phyloP scores from a whole-genome alignment of 345 rosid genomes.

The Eutrema japonicum region DNA sequence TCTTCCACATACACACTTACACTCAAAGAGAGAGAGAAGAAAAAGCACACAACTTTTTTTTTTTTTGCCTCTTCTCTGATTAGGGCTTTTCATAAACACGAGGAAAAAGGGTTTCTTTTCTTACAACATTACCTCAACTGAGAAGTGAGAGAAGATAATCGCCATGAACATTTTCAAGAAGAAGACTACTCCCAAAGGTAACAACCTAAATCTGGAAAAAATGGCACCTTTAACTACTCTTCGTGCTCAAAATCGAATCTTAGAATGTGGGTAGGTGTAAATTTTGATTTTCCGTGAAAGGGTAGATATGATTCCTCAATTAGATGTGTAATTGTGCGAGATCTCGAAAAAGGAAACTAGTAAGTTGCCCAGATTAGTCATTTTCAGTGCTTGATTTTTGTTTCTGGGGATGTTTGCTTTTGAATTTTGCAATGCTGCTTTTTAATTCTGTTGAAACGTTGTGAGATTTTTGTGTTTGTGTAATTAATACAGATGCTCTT shows the following conservation, averaged over 20 bases:
- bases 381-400: not conserved
- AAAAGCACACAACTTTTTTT: conserved; percentile 12
- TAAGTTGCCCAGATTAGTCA: not conserved
- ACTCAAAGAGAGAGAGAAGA: not conserved
- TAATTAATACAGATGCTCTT: conserved; percentile 62
- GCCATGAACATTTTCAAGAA: conserved; percentile 82
- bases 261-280: not conserved
- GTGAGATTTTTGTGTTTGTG: not conserved
- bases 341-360: not conserved
- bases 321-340: conserved; percentile 15
- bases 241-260: conserved; percentile 18
- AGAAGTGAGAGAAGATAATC: conserved; percentile 9
- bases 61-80: conserved; percentile 12
- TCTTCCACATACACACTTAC: conserved; percentile 25
- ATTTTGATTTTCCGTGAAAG: not conserved
- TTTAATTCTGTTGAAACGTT: conserved; percentile 3
- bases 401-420: not conserved
- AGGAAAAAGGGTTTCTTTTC: no score
- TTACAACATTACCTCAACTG: not conserved
- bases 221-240: not conserved
- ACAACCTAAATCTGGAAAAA: conserved; percentile 3
- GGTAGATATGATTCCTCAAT: not conserved
- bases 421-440: conserved; percentile 1
- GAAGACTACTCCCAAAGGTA: conserved; percentile 92
- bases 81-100: conserved; percentile 16